Base-by-base conservation (phyloP, 2,329 filamentous ascomycete species). In the Cladosporium austrohemisphaericum region DNA sequence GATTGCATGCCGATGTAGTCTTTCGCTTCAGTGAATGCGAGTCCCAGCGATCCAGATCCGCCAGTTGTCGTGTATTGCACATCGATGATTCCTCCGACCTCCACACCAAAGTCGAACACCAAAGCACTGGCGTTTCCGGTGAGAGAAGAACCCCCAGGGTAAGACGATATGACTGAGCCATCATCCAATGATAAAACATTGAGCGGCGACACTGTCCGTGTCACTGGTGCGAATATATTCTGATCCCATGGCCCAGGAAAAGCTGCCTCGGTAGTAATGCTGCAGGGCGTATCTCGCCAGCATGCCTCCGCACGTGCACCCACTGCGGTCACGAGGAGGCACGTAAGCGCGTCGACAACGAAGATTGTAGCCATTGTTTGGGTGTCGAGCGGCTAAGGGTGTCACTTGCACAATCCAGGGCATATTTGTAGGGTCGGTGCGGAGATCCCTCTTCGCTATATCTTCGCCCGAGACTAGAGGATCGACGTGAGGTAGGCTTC, bases 161-260 rank as follows among this genome's bases (percentile, higher is more conserved):
- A 68, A 32, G 53, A 23, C 4, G 61, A 61, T 58, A 67, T 66
- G 47, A 51, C 52, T 29, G 54, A 62, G 38, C 57, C 67, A 48
- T 59, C 68, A 3, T 57, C 58, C 1, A 66, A 59, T 3, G 67
- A 68, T 3, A 76, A 67, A 16, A 75, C 66, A 13, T 64, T 69
- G 35, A 63, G 63, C 1, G 80, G 80, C 3, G 61, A 58, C 2
- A 81, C 70, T 4, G 63, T 76, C 28, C 81, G 69, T 2, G 76
- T 76, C 5, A 66, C 49, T 1, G 80, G 79, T 1, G 80, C 75
- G 55, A 74, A 81, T 41, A 79, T 83, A 56, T 80, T 76, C 1
- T 70, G 62, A 25, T 84, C 75, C 80, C 81, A 84, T 13, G 65
- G 64, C 1, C 80, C 80, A 2, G 72, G 69, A 53, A 83, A 84